Conservation (phyloP, 495 filamentous ascomycete genomes). For the Talaromyces adpressus region DNA sequence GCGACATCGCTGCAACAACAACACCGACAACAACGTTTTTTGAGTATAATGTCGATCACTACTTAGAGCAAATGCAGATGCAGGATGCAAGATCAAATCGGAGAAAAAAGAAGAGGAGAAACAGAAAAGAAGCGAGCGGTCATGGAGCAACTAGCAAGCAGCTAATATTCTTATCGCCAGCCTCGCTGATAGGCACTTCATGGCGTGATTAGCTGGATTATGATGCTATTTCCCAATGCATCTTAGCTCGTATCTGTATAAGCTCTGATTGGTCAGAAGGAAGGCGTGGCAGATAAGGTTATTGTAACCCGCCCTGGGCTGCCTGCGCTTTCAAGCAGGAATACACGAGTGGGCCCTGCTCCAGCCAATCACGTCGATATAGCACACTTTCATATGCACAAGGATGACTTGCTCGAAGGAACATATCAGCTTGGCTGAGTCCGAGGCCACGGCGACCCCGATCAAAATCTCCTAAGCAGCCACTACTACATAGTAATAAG, state of each 20-base stretch:
- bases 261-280: not conserved
- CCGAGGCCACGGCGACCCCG: not conserved
- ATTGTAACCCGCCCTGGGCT: not conserved
- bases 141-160: not conserved
- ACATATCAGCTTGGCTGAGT: not conserved
- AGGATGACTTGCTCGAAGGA: not conserved
- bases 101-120: not conserved
- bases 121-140: not conserved
- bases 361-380: not conserved
- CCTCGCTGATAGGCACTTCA: not conserved
- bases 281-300: conserved; percentile 1
- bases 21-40: not conserved
- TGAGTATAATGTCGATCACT: not conserved
- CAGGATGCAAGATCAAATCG: not conserved
- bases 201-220: conserved; percentile 3
- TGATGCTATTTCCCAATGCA: conserved; percentile 1
- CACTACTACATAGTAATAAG: too few relatives aligned
- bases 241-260: not conserved
- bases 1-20: not conserved
- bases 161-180: not conserved
- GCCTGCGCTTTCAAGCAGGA: not conserved
- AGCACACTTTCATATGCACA: not conserved
- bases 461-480: not conserved
- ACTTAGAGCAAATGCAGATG: not conserved
- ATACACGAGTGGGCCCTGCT: not conserved